A percentile compares a stretch with the other conserved stretches of the same genome.
Conservation (phyloP, 345 rosid genomes). For the Euphorbia tirucalli region DNA sequence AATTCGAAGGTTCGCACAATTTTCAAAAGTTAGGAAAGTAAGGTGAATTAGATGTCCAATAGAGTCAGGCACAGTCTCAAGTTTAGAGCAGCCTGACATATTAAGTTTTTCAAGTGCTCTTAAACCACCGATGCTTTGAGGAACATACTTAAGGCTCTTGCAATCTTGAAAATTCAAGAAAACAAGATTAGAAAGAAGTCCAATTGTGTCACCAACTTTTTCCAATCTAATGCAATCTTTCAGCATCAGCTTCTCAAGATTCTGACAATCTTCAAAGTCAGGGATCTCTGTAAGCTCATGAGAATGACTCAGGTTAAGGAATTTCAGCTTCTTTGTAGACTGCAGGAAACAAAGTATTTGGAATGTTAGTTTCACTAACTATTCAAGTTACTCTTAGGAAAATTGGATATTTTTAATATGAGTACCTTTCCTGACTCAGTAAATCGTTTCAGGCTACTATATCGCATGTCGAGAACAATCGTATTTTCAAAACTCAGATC, state of each 20-base stretch:
- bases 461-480: conserved; percentile 6
- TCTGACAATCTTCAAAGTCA: not conserved
- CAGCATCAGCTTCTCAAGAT: conserved; percentile 12
- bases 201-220: conserved; percentile 19
- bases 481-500: not conserved
- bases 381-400: not conserved
- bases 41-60: not conserved
- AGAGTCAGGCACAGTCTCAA: conserved; percentile 3
- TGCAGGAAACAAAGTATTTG: not conserved
- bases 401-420: not conserved
- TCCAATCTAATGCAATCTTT: conserved; percentile 15
- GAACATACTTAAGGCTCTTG: conserved; percentile 17
- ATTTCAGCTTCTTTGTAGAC: conserved; percentile 16
- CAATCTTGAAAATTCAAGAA: conserved; percentile 18
- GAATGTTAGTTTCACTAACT: not conserved
- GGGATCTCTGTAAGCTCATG: not conserved
- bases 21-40: not conserved
- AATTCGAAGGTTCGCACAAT: not conserved
- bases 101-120: conserved; percentile 18
- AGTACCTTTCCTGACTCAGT: not conserved
- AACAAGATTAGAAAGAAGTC: not conserved
- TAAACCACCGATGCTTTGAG: conserved; percentile 7
- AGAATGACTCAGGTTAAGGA: conserved; percentile 17
- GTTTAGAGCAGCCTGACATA: conserved; percentile 23
- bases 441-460: conserved; percentile 7